Evolutionary conservation across 768 basidiomycete species (phyloP), one percentile per base, ranked within the genome.

Genomic region (Mrakia blollopis): DNA sequence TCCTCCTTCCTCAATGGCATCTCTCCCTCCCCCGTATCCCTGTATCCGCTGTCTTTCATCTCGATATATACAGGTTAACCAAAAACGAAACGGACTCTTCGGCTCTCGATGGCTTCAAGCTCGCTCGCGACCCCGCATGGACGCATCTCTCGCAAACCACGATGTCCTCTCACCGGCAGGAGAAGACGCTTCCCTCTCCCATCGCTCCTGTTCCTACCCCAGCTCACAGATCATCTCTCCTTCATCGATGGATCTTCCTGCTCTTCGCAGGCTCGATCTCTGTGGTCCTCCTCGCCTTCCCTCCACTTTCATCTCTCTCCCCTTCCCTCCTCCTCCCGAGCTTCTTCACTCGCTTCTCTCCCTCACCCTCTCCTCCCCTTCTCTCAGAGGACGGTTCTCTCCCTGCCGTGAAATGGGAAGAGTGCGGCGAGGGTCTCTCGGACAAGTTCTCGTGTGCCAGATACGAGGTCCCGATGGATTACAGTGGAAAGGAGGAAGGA

Each of bases 391-490:
- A 63, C 21, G 62, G 62, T 1, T 32, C 62, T 3, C 30, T 37
- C 13, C 32, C 35, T 3, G 62, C 62, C 32, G 30, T 63, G 10
- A 21, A 4, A 8, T 63, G 62, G 62, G 25, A 30, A 1, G 62
- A 14, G 16, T 63, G 30, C 30, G 62, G 30, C 30, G 62, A 63
- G 8, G 30, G 30, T 0, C 30, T 32, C 32, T 32, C 30, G n/a
- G 62, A 63, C 6, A 25, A 25, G 21, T 63, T 14, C 32, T n/a
- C 30, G 1, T 63, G 62, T 21, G 32, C 62, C 11, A 10, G 18
- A 16, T 63, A 63, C 35, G 62, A 63, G 32, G 62, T 63, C 21
- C 62, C 62, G 32, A 63, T 63, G 62, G 62, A 63, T 14, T 63
- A 63, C 62, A 28, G 7, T 10, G 62, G 30, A 5, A 63, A 37